Conservation (phyloP, 1,284 basidiomycete genomes). For the Cerioporus squamosus region DNA sequence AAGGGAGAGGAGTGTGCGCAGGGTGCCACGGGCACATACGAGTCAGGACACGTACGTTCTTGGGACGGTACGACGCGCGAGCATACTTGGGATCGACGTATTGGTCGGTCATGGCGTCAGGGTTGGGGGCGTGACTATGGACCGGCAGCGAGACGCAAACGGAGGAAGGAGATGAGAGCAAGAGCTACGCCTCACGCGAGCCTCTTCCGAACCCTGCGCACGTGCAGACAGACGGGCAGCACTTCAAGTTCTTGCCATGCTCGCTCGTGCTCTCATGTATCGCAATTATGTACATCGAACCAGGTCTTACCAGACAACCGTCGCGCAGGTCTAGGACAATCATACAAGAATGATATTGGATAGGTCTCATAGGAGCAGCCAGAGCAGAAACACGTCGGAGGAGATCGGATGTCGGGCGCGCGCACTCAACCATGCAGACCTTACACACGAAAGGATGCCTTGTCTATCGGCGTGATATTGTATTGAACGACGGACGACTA, state of each 20-base stretch:
- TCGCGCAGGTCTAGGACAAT: too few species aligned
- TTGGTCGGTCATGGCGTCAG: constrained; percentile 32
- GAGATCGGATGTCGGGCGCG: constrained; percentile 2
- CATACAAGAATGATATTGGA: too few species aligned
- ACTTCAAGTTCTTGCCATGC: too few species aligned
- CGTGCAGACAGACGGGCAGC: too few species aligned
- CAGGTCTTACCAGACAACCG: too few species aligned
- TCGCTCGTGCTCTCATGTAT: too few species aligned
- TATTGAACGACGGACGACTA: constrained; percentile 13
- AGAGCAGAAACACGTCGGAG: constrained; percentile 2
- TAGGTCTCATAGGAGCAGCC: too few species aligned
- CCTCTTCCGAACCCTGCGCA: too few species aligned
- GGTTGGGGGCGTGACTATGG: background rate
- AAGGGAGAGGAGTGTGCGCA: background rate
- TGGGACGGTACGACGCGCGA: constrained; percentile 43
- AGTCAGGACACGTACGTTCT: constrained; percentile 37
- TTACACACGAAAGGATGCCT: background rate
- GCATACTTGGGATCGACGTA: constrained; percentile 42
- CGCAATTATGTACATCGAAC: too few species aligned
- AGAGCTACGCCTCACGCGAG: too few species aligned
- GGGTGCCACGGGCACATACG: background rate
- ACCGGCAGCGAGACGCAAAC: background rate
- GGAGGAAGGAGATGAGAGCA: background rate
- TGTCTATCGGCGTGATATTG: constrained; percentile 2
- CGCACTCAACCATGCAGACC: background rate